Percentiles rank a stretch among this genome's conserved stretches.
phyloP scores from a whole-genome alignment of 2,329 filamentous ascomycete species.

The Fusarium penzigii region DNA sequence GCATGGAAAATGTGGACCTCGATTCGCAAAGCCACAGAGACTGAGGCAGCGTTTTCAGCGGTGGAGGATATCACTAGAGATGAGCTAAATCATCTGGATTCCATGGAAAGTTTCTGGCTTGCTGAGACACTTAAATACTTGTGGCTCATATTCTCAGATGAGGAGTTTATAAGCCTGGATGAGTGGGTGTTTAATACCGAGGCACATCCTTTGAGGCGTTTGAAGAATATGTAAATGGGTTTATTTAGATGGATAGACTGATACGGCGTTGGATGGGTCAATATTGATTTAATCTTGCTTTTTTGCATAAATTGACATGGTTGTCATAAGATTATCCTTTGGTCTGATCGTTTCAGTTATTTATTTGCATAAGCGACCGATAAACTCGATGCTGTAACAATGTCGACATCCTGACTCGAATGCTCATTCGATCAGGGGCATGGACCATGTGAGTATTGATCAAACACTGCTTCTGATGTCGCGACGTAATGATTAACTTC shows the following conservation, averaged over 20 bases:
- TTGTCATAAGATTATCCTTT: too few species aligned
- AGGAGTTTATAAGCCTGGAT: constrained; percentile 63
- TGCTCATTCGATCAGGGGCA: too few species aligned
- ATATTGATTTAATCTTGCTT: neutral
- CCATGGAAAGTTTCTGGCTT: constrained; percentile 73
- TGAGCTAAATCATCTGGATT: constrained; percentile 47
- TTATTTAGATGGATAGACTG: neutral
- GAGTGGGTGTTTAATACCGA: constrained; percentile 65
- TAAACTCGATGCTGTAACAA: too few species aligned
- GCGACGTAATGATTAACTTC: neutral
- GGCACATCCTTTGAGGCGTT: constrained; percentile 46
- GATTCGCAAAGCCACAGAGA: constrained; percentile 59
- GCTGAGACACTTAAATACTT: constrained; percentile 77
- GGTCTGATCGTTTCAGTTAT: too few species aligned
- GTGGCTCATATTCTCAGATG: constrained; percentile 69
- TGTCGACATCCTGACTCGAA: too few species aligned
- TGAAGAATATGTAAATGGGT: neutral
- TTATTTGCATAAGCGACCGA: too few species aligned
- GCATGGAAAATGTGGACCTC: constrained; percentile 74
- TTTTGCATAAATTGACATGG: too few species aligned
- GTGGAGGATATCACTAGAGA: constrained; percentile 65
- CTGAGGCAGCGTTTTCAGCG: constrained; percentile 62
- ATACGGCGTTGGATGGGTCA: neutral
- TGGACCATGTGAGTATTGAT: too few species aligned
- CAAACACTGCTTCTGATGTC: neutral